Evolutionary conservation across 2,329 filamentous ascomycete species (phyloP).

Genomic region (Beauveria sp.): DNA sequence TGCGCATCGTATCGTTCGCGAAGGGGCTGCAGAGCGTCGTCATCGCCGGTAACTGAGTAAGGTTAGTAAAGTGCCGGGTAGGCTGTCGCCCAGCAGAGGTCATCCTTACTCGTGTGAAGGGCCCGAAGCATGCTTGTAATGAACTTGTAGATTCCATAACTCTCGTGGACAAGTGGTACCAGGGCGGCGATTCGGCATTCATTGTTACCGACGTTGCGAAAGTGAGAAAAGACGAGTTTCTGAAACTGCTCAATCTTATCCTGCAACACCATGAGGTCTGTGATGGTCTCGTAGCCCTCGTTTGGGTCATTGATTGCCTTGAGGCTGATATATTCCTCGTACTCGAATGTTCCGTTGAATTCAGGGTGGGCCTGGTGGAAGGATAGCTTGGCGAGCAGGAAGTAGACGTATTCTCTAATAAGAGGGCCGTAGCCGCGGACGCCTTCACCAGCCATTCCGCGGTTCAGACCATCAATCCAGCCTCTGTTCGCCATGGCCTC

Average conservation of each 20-base stretch:
- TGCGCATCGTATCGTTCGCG: slow-evolving; percentile 88
- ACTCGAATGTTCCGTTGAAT: slow-evolving; percentile 98
- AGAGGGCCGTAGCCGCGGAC: slow-evolving; percentile 84
- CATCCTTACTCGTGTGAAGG: slow-evolving; percentile 81
- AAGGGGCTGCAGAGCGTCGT: slow-evolving; percentile 83
- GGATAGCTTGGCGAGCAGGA: slow-evolving; percentile 85
- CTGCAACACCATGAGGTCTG: slow-evolving; percentile 90
- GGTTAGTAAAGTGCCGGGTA: background rate
- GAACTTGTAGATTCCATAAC: slow-evolving; percentile 99
- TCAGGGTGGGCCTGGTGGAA: slow-evolving; percentile 96
- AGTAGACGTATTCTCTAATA: slow-evolving; percentile 95
- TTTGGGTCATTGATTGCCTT: slow-evolving; percentile 99
- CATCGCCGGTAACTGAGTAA: slow-evolving; percentile 54
- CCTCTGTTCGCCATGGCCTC: slow-evolving; percentile 82
- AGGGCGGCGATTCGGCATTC: slow-evolving; percentile 93
- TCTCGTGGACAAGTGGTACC: slow-evolving; percentile 91
- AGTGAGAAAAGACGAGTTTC: slow-evolving; percentile 96
- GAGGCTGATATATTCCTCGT: slow-evolving; percentile 96
- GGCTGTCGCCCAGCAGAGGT: background rate
- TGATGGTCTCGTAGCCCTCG: slow-evolving; percentile 94
- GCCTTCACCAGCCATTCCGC: slow-evolving; percentile 75
- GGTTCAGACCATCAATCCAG: slow-evolving; percentile 89
- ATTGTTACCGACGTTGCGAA: slow-evolving; percentile 84
- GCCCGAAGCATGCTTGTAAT: slow-evolving; percentile 98
- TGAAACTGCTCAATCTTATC: slow-evolving; percentile 99